Percentiles rank a stretch among this genome's conserved stretches.
Conservation (phyloP, 208 protist species). For the Trypanosoma avium region DNA sequence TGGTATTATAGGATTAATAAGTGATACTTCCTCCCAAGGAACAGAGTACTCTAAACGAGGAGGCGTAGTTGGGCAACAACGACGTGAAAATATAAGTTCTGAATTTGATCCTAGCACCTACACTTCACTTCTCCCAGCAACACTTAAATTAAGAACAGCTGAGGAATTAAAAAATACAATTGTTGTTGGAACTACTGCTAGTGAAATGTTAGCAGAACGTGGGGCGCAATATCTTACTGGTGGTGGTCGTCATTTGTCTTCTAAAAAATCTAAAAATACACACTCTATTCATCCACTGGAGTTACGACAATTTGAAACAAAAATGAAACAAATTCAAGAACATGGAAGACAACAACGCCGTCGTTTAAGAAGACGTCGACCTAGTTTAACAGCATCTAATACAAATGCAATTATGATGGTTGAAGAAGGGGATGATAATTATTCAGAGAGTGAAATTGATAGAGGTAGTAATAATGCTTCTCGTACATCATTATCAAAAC, state of each 20-base stretch:
- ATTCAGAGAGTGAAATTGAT: not conserved
- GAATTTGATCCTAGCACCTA: slow-evolving; percentile 4
- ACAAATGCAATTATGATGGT: slow-evolving; percentile 1
- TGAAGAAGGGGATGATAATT: slow-evolving; percentile 9
- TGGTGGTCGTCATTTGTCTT: not conserved
- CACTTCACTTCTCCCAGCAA: slow-evolving; percentile 16
- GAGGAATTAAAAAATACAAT: not conserved
- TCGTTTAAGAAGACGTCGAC: not conserved
- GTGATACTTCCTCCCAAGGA: not conserved
- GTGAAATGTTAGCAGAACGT: slow-evolving; percentile 19
- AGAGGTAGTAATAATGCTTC: not conserved
- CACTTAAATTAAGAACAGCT: slow-evolving; percentile 10
- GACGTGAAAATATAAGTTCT: not conserved
- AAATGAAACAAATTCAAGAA: slow-evolving; percentile 19
- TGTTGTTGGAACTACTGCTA: not conserved
- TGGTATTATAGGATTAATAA: not conserved
- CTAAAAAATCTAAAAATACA: not conserved
- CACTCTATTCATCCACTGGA: not conserved
- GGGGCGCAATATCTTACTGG: not conserved
- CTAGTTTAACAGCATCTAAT: not conserved
- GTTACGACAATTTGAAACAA: slow-evolving; percentile 8
- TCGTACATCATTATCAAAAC: not conserved
- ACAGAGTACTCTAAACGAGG: not conserved
- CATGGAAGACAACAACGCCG: slow-evolving; percentile 4
- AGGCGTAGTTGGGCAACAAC: not conserved